Conservation (phyloP, 306 rosid species). For the Acacia melanoxylon region DNA sequence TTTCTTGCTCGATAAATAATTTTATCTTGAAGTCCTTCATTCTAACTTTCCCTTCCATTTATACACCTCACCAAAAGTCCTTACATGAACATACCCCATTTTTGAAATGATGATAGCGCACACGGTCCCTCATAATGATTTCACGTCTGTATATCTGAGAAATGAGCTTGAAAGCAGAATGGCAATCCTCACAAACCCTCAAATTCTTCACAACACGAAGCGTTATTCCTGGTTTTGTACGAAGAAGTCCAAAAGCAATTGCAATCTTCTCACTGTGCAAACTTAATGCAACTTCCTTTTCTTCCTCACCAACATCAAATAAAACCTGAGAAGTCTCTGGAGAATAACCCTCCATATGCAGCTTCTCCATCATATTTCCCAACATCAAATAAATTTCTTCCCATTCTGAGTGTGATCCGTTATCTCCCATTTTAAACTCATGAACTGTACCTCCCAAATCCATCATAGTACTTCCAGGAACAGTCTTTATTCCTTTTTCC, state of each 20-base stretch:
- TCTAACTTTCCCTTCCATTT: too few relatives aligned
- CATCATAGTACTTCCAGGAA: slow-evolving; percentile 54
- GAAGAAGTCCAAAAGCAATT: slow-evolving; percentile 58
- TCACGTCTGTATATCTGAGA: slow-evolving; percentile 47
- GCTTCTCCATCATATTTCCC: slow-evolving; percentile 45
- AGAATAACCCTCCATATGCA: slow-evolving; percentile 49
- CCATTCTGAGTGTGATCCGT: slow-evolving; percentile 49
- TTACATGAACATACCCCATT: neutral
- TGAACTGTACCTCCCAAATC: slow-evolving; percentile 51
- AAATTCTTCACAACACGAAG: slow-evolving; percentile 55
- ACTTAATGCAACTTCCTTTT: slow-evolving; percentile 53
- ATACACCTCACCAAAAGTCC: neutral
- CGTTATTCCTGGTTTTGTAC: slow-evolving; percentile 53
- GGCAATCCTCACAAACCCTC: slow-evolving; percentile 70
- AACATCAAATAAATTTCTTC: slow-evolving; percentile 46
- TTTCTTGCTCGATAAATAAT: too few relatives aligned
- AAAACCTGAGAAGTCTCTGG: slow-evolving; percentile 46
- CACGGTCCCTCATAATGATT: slow-evolving; percentile 16
- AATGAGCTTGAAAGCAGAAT: slow-evolving; percentile 53
- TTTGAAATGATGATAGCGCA: neutral
- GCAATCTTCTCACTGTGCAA: slow-evolving; percentile 67
- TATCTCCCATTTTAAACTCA: slow-evolving; percentile 60
- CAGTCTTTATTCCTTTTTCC: slow-evolving; percentile 56
- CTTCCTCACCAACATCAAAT: slow-evolving; percentile 60
- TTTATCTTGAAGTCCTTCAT: too few relatives aligned